Evolutionary conservation across 257 asterid species (phyloP).

Genomic region (Gynochthodes officinalis): DNA sequence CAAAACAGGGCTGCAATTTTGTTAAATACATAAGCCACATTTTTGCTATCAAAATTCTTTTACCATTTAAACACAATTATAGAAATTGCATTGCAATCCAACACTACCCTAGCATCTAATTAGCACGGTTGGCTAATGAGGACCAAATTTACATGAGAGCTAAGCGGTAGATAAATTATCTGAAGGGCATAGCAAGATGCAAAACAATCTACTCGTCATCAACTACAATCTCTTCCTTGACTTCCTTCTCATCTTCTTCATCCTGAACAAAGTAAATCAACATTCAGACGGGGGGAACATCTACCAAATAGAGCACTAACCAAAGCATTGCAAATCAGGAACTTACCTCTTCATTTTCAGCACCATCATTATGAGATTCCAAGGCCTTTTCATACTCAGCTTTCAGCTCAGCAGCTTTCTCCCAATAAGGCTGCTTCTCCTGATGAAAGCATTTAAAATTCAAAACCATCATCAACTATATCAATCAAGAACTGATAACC

Average conservation of each 20-base stretch:
- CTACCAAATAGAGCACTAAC: background rate
- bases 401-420: slow-evolving; percentile 76
- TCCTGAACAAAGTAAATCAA: slow-evolving; percentile 20
- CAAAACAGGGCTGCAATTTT: background rate
- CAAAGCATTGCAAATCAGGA: background rate
- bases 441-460: slow-evolving; percentile 13
- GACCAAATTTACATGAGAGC: slow-evolving; percentile 40
- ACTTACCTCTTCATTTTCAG: slow-evolving; percentile 38
- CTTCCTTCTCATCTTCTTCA: slow-evolving; percentile 21
- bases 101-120: background rate
- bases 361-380: slow-evolving; percentile 26
- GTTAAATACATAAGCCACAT: background rate
- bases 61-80: background rate
- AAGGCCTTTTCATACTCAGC: slow-evolving; percentile 52
- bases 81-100: background rate
- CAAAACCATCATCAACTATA: background rate
- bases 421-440: slow-evolving; percentile 62
- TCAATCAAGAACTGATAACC: background rate
- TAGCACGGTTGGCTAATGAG: slow-evolving; percentile 1
- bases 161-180: slow-evolving; percentile 14
- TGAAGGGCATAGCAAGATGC: background rate
- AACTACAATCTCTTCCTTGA: slow-evolving; percentile 25
- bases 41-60: background rate
- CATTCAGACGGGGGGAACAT: background rate
- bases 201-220: slow-evolving; percentile 38